A percentile compares a stretch with the other conserved stretches of the same genome.
phyloP scores from a whole-genome alignment of 1,284 basidiomycete species.

The Puccinia polysora region DNA sequence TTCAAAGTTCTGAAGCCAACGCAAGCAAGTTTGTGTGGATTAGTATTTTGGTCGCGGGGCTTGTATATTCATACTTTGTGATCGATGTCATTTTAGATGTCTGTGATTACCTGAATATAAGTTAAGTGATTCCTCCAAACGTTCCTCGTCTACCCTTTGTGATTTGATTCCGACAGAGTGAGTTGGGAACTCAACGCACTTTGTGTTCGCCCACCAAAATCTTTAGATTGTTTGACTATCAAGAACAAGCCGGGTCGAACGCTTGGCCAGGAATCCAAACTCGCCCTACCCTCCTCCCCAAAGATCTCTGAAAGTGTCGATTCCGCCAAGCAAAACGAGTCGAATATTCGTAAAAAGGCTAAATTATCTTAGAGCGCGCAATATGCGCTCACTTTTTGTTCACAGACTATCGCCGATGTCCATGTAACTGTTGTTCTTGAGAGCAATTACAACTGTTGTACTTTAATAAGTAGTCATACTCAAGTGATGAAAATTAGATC shows the following conservation, averaged over 20 bases:
- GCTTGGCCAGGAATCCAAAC: constrained; percentile 1
- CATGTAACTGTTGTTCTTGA: no score
- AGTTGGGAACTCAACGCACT: no score
- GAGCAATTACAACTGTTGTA: no score
- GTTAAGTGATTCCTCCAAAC: constrained; percentile 29
- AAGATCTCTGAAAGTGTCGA: constrained; percentile 13
- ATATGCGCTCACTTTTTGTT: no score
- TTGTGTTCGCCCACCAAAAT: no score
- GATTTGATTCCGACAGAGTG: no score
- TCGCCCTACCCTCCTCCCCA: no score
- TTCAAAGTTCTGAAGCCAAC: constrained; percentile 32
- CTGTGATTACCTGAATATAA: constrained; percentile 40
- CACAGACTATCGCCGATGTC: no score
- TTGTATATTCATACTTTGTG: constrained; percentile 42
- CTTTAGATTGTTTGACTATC: constrained; percentile 23
- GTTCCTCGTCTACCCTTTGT: no score
- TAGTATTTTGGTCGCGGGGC: constrained; percentile 17
- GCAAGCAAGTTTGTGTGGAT: constrained; percentile 30
- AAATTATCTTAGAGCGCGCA: no score
- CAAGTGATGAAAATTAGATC: no score
- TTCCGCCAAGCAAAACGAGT: neutral
- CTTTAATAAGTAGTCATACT: no score
- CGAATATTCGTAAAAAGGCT: constrained; percentile 19
- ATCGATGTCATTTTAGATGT: constrained; percentile 41
- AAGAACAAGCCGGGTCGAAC: constrained; percentile 12